Base-by-base conservation (phyloP, 106 monocot species). In the Vanilla planifolia region DNA sequence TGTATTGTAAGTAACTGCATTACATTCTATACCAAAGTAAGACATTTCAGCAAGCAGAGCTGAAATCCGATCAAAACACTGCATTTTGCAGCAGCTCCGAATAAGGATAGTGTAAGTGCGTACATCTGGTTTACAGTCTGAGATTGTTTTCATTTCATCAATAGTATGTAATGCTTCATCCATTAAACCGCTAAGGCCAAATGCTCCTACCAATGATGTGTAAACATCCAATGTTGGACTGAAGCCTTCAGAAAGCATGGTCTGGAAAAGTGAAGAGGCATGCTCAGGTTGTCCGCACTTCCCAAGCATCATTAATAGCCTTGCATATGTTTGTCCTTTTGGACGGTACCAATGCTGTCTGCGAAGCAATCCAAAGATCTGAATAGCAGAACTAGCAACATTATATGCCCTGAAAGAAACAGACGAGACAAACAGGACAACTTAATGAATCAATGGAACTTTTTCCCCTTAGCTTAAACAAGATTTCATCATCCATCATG, bases 331-430 rank as follows among this genome's bases (percentile, higher is more conserved):
- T 53, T 78, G 86, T 28, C 73, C 73, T 75, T 75, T 90, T 10
- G 95, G 90, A 51, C 69, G 52, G 60, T 96, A 96, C 95, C 94
- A 95, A 5, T 75, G 62, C 34, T 96, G 95, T 46, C 66, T 90
- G 22, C 78, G 85, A 7, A 95, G 83, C 57, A 95, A 66, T 6
- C 55, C 70, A 51, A 95, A 95, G 48, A 90, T 86, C 89, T 95
- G 45, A 33, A 48, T 5, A 29, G n/a, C 21, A 52, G n/a, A 48
- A n/a, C 52, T 21, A 14, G 3, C 48, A 9, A 7, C 11, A 2
- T 41, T 37, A 11, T 33, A 24, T 51, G 1, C 11, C 23, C 27
- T 51, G 11, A 51, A 25, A 16, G 20, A 45, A 45, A 45, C 20
- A 45, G 4, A 5, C 20, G 20, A 10, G 45, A 45, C 1, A 10